Conservation (phyloP, 2,329 filamentous ascomycete species). For the Penicillium aurantiogriseum region DNA sequence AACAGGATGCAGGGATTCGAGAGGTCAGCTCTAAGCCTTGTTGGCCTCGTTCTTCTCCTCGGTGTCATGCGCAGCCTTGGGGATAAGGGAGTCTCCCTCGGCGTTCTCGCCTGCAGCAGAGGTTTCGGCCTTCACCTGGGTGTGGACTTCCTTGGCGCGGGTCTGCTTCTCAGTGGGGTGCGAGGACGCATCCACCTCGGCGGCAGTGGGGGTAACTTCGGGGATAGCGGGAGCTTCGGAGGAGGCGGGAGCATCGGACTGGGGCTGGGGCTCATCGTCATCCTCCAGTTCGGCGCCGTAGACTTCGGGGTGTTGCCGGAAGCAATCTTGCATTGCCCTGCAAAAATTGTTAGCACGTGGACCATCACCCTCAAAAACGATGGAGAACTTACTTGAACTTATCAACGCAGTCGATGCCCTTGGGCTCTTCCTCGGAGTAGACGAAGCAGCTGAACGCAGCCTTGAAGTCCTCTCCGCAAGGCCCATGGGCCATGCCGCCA, state of each 20-base stretch:
- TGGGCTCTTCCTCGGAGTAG: conserved; percentile 89
- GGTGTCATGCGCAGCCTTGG: conserved; percentile 52
- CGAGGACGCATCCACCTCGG: conserved; percentile 28
- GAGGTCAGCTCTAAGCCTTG: conserved; percentile 21
- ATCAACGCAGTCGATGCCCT: conserved; percentile 96
- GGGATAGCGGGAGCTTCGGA: conserved; percentile 30
- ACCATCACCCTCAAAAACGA: neutral
- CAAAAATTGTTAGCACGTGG: conserved; percentile 31
- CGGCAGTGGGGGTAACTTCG: conserved; percentile 15
- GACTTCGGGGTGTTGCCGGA: conserved; percentile 85
- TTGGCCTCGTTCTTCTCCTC: conserved; percentile 24
- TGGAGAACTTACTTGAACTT: conserved; percentile 78
- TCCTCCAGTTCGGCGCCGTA: conserved; percentile 87
- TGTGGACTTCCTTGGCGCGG: conserved; percentile 23
- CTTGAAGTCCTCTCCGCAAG: conserved; percentile 94
- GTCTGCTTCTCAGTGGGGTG: conserved; percentile 27
- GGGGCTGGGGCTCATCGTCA: conserved; percentile 54
- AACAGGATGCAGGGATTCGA: conserved; percentile 6
- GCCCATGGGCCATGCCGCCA: conserved; percentile 93
- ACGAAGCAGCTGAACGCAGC: conserved; percentile 98
- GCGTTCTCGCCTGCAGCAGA: conserved; percentile 24
- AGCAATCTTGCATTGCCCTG: conserved; percentile 97
- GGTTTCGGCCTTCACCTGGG: conserved; percentile 25
- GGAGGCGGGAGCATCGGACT: conserved; percentile 36
- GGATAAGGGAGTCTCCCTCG: conserved; percentile 48